Base-by-base conservation (phyloP, 2,329 filamentous ascomycete genomes). In the Fusarium equiseti region DNA sequence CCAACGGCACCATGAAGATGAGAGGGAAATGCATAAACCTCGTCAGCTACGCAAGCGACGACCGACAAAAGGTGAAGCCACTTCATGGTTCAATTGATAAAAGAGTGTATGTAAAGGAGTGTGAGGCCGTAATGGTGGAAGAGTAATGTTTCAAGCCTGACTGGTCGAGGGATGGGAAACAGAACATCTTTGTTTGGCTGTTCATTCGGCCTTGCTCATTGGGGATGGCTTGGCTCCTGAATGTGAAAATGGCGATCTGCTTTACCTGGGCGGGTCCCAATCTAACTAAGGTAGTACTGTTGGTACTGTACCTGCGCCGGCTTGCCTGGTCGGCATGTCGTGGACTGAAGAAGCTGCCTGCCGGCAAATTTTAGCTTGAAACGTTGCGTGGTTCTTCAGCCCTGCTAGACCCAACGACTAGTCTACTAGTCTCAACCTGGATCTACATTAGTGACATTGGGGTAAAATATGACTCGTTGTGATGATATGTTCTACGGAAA, bases 121-220 rank as follows among this genome's bases (percentile, higher is more conserved):
- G 20, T 24, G 38, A 45, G 27, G 27, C 2, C 27, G 27, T 12
- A 29, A 29, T 29, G 27, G 9, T 52, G 9, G 27, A 48, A 56
- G 16, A 48, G 29, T 42, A 43, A 31, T n/a, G 43, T 35, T 43
- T 13, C 27, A 51, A 51, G 52, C 18, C 44, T 31, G 45, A 51
- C 45, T 46, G 22, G 18, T 40, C 26, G 27, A n/a, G 42, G n/a
- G 45, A 57, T 62, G 66, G 27, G 63, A 67, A 67, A 62, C 40
- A 24, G 27, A 48, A 31, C 42, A 38, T 43, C 43, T 46, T 24
- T 61, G 58, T 59, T 57, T 67, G 56, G 56, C 13, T 27, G 20
- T 22, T 31, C 13, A 5, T 29, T 40, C 22, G 24, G 31, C n/a
- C 40, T 26, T 22, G 27, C n/a, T 45, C 18, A 24, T 26, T 18